Base-by-base conservation (phyloP, 2,329 filamentous ascomycete species). In the Simplicillium aogashimaense region DNA sequence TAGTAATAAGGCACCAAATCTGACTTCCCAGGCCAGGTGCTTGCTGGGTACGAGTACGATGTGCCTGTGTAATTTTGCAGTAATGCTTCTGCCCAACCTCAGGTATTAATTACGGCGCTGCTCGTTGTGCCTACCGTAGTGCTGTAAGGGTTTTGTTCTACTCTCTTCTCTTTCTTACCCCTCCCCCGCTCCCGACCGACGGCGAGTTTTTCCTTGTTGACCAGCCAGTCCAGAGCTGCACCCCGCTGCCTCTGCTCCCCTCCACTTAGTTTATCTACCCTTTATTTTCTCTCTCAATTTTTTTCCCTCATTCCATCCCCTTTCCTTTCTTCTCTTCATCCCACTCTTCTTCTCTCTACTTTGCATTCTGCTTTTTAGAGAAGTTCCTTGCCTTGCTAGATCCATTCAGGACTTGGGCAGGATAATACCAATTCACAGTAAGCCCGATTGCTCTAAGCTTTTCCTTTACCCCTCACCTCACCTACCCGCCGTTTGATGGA, bases 261-360 rank as follows among this genome's bases (percentile, higher is more conserved):
- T 13, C 30, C 30, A 32, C 30, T 32, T 15, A n/a, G 13, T 32
- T 32, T 32, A 32, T 32, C 30, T 32, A 32, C 30, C 35, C 18
- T 35, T 32, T 16, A 12, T 20, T 34, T 33, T 35, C 35, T 43
- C 29, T 15, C 30, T n/a, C 12, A 32, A 13, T 32, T 32, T 37
- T 37, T 32, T 39, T 40, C 38, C 38, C 38, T 40, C 38, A 40
- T 36, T 25, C 31, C 28, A 7, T 35, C 33, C 29, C 20, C 36
- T 34, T 37, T 36, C 30, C 18, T 30, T 34, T 36, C 29, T 29
- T 29, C 16, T 40, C 18, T 30, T 37, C 30, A 32, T n/a, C 15
- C 30, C 30, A 32, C 15, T 15, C 15, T 15, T 12, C 15, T 15
- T 12, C 29, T 31, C 29, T 40, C 28, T 15, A 34, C 16, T 10